Base-by-base conservation (phyloP, 2,329 filamentous ascomycete species). In the Botrytis cinerea region DNA sequence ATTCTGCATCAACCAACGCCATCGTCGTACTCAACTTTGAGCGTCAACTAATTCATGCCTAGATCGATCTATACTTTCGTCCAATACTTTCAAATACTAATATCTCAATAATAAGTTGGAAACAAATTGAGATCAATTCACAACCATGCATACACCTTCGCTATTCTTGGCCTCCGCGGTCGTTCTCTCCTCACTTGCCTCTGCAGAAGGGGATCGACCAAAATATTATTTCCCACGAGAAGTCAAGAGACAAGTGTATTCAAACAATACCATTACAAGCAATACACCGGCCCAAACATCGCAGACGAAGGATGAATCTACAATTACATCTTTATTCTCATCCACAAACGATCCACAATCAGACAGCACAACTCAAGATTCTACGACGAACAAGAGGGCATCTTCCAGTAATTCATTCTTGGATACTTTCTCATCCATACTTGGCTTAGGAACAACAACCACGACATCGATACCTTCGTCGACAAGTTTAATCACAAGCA, bases 221-320 rank as follows among this genome's bases (percentile, higher is more conserved):
- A 85, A 84, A 79, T 87, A 88, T 78, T 90, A 89, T 80, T 89
- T 87, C 75, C 88, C 88, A 20, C 84, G 86, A 73, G 84, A 88
- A 61, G 83, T 90, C 78, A 89, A 86, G 82, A 84, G 87, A 72
- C 83, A 86, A 74, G 83, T 85, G 71, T 78, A 71, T 75, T 75
- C 73, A 2, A 80, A 80, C 45, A 75, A 76, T 25, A 77, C 78
- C 20, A 73, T 75, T 40, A 77, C 75, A 16, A 76, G 59, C 40
- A 70, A 73, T 22, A 67, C 77, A 25, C 51, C 76, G 28, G 51
- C 61, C 25, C 48, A 70, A 45, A 76, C 76, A 16, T 35, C 61
- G 28, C 18, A 32, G 9, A 71, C 76, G 5, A 62, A 75, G 38
- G 73, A 74, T 35, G 18, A 71, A 54, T 45, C 75, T 5, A 72